Evolutionary conservation across 148 eudicot species (phyloP), one percentile per base, ranked within the genome.

Genomic region (Camellia granthamiana): DNA sequence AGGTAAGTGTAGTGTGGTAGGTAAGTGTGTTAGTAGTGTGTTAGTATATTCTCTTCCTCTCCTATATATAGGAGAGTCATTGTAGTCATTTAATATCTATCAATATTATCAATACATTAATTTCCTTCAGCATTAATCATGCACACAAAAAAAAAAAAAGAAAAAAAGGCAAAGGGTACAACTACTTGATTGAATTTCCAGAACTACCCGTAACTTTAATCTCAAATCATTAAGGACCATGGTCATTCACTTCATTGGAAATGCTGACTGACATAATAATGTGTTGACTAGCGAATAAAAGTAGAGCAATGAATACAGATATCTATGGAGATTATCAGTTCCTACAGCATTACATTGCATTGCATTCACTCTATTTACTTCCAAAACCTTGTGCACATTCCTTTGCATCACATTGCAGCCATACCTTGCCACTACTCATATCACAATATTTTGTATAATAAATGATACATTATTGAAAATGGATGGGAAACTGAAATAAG

Each of bases 331-430:
- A 68, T 41, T 13, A 68, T 42, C 46, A 68, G 5, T 59, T n/a
- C 62, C 19, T 59, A 1, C 19, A 59, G 62, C 62, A 59, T 59
- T 14, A 59, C 62, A 59, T 59, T 59, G 38, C 38, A 30, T 30
- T 30, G n/a, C 19, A 59, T 59, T 59, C 5, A 14, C 62, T 59
- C 72, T 44, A 2, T 6, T 14, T 15, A 14, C 8, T 42, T 68
- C 72, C 19, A 55, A 6, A 14, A 11, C 16, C 72, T 68, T 43
- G 49, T 43, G 6, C 51, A 68, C 46, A 5, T 42, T 68, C 19
- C 46, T 68, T 68, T 42, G 51, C 72, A 64, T 77, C 55, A 78
- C 9, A 64, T 46, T 59, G 38, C 56, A 74, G 23, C 76, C 64
- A 59, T 59, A n/a, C 62, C n/a, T 14, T 16, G 19, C 3, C 7